A percentile compares a stretch with the other conserved stretches of the same genome.
phyloP scores from a whole-genome alignment of 805 yeast genomes.

The Wickerhamiella galacta region DNA sequence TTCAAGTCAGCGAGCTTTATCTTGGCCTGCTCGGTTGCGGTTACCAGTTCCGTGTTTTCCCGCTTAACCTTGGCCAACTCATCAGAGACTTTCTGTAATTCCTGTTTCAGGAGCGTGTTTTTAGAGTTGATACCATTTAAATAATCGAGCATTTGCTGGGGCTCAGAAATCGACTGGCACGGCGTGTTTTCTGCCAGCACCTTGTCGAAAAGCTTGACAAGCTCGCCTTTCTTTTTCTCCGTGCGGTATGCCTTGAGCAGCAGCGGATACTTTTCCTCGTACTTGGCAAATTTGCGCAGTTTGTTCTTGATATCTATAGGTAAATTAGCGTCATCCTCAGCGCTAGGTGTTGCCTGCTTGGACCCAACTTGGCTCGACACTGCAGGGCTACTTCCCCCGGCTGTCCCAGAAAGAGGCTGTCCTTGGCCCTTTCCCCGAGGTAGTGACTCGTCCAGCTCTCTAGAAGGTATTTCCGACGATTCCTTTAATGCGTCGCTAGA shows the following conservation, averaged over 20 bases:
- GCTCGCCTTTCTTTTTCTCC: slow-evolving; percentile 51
- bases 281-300: slow-evolving; percentile 26
- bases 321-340: slow-evolving; percentile 1
- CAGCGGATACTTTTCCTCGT: slow-evolving; percentile 77
- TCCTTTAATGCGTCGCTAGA: not conserved
- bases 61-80: slow-evolving; percentile 9
- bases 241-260: slow-evolving; percentile 69
- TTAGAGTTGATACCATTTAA: slow-evolving; percentile 46
- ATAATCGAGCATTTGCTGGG: slow-evolving; percentile 52
- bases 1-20: slow-evolving; percentile 3
- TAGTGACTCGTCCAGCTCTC: too few relatives aligned
- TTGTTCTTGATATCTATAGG: slow-evolving; percentile 8
- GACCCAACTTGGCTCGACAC: not conserved
- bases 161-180: slow-evolving; percentile 53
- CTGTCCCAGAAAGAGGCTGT: too few relatives aligned
- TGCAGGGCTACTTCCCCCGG: not conserved
- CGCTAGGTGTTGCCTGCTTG: not conserved
- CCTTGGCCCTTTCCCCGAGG: too few relatives aligned
- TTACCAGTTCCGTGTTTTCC: slow-evolving; percentile 2
- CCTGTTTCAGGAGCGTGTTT: slow-evolving; percentile 43
- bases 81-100: slow-evolving; percentile 34
- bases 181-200: slow-evolving; percentile 71
- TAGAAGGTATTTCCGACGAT: too few relatives aligned
- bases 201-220: slow-evolving; percentile 45
- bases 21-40: slow-evolving; percentile 2